Base-by-base conservation (phyloP, 1,139 yeast species). In the Diutina catenulata region DNA sequence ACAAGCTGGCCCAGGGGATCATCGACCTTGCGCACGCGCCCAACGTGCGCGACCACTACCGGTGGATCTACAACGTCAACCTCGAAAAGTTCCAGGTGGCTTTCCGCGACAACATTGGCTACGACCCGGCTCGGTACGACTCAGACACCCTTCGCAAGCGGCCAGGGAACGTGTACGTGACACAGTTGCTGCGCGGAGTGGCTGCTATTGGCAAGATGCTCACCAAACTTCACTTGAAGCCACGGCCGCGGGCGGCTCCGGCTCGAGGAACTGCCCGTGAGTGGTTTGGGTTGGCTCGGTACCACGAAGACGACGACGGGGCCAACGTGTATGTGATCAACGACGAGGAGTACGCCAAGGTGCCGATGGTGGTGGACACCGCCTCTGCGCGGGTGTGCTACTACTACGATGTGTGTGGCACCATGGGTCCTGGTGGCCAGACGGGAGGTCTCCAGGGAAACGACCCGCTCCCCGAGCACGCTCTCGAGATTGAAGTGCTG, bases 331-430 rank as follows among this genome's bases (percentile, higher is more conserved):
- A 39, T n/a, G 39, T 45, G 32, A 37, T 40, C 5, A 39, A 41
- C 14, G 41, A 43, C 26, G 74, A 74, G 33, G 95, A 91, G 49
- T 91, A 91, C 53, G 97, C 93, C 2, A 81, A 80, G 51, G 80
- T 72, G 44, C 74, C 93, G n/a, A 71, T 75, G 37, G 56, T 91
- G 1, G 47, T 87, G n/a, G 86, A 80, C 45, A 70, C 94, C 0
- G 70, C 73, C 0, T 55, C 56, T 11, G 67, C 78, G 0, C 61
- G 68, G 19, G 38, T 86, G 2, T 60, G 66, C 5, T 81, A 81
- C 49, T 78, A 72, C 48, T 81, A 68, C 47, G 97, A 91, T 53
- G 50, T 65, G 2, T 20, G 35, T 20, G 35, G 35, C 2, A 24
- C 20, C 15, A n/a, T n/a, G n/a, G n/a, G n/a, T n/a, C n/a, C n/a